Conservation (phyloP, 2,329 filamentous ascomycete genomes). For the Tolypocladium tropicale region DNA sequence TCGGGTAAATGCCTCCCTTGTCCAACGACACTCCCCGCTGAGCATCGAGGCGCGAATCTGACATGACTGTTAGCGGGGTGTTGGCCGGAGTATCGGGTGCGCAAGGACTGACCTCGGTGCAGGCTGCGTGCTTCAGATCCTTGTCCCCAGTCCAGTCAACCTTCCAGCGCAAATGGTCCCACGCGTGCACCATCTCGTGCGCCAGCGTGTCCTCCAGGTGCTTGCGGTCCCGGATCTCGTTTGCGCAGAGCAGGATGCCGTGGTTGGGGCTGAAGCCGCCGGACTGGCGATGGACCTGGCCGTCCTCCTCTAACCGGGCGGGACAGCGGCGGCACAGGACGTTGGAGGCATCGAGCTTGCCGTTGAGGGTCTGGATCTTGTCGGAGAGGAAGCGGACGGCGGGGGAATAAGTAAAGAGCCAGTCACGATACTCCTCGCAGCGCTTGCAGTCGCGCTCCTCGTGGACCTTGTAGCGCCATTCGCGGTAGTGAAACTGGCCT, state of each 20-base stretch:
- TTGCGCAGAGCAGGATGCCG: conserved; percentile 88
- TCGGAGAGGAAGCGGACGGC: conserved; percentile 79
- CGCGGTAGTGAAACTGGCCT: conserved; percentile 66
- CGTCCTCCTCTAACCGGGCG: conserved; percentile 42
- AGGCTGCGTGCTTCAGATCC: conserved; percentile 80
- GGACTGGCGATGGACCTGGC: conserved; percentile 51
- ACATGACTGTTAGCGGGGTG: not conserved
- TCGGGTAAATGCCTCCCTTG: conserved; percentile 72
- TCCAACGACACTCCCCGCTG: conserved; percentile 88
- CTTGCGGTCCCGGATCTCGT: conserved; percentile 68
- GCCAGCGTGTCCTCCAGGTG: conserved; percentile 90
- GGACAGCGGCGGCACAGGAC: conserved; percentile 76
- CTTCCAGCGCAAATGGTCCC: conserved; percentile 87
- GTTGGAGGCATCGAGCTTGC: conserved; percentile 60
- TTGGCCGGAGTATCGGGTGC: not conserved
- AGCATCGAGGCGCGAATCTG: conserved; percentile 88
- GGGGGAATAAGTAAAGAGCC: conserved; percentile 74
- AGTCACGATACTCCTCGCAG: conserved; percentile 76
- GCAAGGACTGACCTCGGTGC: conserved; percentile 60
- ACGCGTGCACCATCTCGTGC: conserved; percentile 97
- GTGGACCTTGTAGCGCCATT: conserved; percentile 62
- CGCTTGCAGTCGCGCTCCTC: conserved; percentile 69
- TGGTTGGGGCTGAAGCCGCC: conserved; percentile 82
- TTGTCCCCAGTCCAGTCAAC: conserved; percentile 65
- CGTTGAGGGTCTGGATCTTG: conserved; percentile 70